Evolutionary conservation across 2,329 filamentous ascomycete genomes (phyloP), one percentile per base, ranked within the genome.

Genomic region (Penicillium paneum): DNA sequence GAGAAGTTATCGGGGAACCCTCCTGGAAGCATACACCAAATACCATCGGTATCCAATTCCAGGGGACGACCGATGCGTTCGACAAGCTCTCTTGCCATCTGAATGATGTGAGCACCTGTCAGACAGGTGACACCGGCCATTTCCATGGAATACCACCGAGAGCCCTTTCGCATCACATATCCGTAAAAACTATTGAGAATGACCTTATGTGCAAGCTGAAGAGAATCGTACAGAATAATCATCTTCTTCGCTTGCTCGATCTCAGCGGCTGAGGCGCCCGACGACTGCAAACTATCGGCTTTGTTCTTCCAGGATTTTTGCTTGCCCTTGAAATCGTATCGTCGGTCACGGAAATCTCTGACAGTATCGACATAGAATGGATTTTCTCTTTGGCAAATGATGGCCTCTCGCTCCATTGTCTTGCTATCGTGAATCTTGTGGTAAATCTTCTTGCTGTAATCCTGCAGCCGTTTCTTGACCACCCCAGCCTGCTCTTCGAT

Each of bases 231-330:
- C 5, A 99, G 77, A 44, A 97, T 82, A 52, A 97, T 94, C 95
- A 99, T 99, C 79, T 99, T 99, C 78, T 97, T 97, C 5, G 91
- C 94, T 54, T 91, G 88, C 12, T 99, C 95, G 15, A 99, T 81
- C 64, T 99, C 94, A 1, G 76, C 74, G 8, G 83, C 76, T 1
- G 87, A 70, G 1, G 93, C 94, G 6, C 93, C 93, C 1, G 90
- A 83, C 17, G 89, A 83, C 71, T 96, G 96, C 43, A 99, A 78
- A 1, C 86, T 78, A 31, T 96, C 92, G 0, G 91, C 91, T 76
- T 99, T 99, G 61, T 91, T 90, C 74, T 99, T 99, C 94, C 94
- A 99, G 2, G 94, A 89, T 73, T 99, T 99, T 60, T 96, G 91
- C 69, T 97, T 89, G 54, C 93, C 95, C 72, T 99, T 99, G 80